phyloP scores from a whole-genome alignment of 768 basidiomycete species.

The Rhodotorula diobovata region DNA sequence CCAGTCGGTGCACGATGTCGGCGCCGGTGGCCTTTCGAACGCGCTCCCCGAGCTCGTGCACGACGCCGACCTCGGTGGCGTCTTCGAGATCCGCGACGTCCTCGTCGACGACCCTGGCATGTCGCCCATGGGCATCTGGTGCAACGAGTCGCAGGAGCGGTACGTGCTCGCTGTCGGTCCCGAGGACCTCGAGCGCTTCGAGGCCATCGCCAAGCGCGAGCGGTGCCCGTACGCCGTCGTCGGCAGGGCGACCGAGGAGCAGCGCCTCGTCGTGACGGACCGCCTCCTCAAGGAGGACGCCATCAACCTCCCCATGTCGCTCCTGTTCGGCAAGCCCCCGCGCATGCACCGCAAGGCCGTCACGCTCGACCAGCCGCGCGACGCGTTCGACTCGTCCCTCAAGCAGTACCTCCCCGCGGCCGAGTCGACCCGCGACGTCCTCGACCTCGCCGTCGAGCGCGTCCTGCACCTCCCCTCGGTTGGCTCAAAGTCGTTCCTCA shows the following conservation, averaged over 20 bases:
- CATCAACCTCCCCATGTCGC: constrained; percentile 86
- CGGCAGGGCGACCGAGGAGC: constrained; percentile 73
- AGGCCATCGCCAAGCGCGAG: constrained; percentile 74
- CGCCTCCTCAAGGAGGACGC: constrained; percentile 70
- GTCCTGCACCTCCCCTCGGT: constrained; percentile 87
- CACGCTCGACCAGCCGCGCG: constrained; percentile 51
- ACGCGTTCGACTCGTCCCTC: constrained; percentile 68
- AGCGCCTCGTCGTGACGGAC: constrained; percentile 84
- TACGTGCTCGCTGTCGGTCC: constrained; percentile 87
- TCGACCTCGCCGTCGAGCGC: constrained; percentile 64
- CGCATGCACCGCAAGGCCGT: constrained; percentile 74
- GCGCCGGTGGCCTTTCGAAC: constrained; percentile 93
- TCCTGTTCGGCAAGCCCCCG: constrained; percentile 92
- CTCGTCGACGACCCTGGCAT: constrained; percentile 85
- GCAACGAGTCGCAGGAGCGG: constrained; percentile 96
- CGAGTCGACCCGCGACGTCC: constrained; percentile 48
- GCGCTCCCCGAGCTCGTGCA: constrained; percentile 95
- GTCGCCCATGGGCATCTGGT: constrained; percentile 99
- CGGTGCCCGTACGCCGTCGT: constrained; percentile 90
- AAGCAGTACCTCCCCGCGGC: constrained; percentile 55
- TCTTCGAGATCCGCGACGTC: constrained; percentile 88
- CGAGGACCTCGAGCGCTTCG: constrained; percentile 60
- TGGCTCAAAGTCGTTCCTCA: constrained; percentile 92
- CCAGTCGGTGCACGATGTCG: constrained; percentile 95
- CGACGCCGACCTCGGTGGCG: constrained; percentile 84